Base-by-base conservation (phyloP, 805 yeast species). In the Yarrowia deformans region DNA sequence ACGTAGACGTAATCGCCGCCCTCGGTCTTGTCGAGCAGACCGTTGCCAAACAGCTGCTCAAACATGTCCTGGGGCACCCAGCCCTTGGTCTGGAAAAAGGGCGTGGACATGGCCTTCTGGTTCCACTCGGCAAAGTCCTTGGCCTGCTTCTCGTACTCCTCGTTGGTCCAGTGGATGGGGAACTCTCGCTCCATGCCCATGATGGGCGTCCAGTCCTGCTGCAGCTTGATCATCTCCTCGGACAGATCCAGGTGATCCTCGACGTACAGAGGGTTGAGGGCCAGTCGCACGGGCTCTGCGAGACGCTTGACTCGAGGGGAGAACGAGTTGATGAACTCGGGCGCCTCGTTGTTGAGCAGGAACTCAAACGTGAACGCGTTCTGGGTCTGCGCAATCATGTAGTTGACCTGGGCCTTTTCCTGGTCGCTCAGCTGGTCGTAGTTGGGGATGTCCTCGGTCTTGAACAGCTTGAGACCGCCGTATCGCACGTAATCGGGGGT, bases 11-110 rank as follows among this genome's bases (percentile, higher is more conserved):
- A 88, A 72, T 87, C 84, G 40, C 89, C 90, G 39, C 86, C 85
- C 23, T 84, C 86, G 19, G 83, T 84, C 71, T 87, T 84, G 68
- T 85, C 87, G 69, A 94, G 81, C 69, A 89, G 82, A 0, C 94
- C 95, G 71, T 88, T 88, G 23, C 87, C 85, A 49, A 87, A 78
- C 74, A 91, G 82, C 61, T 85, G 85, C 42, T 87, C 89, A 75
- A 94, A 93, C 90, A 92, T 87, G 76, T 92, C 97, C 76, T 92
- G 97, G 18, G 98, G 97, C 69, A 95, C 85, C 97, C 98, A 94
- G 6, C 97, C 97, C 68, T 90, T 90, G 32, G 97, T 90, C 58
- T 94, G 94, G 39, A 91, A 89, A 79, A 92, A 93, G 50, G 98
- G 97, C 64, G 87, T 84, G 7, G 88, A 82, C 45, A 89, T 84